phyloP scores from a whole-genome alignment of 768 basidiomycete genomes.

The Terana coerulea region DNA sequence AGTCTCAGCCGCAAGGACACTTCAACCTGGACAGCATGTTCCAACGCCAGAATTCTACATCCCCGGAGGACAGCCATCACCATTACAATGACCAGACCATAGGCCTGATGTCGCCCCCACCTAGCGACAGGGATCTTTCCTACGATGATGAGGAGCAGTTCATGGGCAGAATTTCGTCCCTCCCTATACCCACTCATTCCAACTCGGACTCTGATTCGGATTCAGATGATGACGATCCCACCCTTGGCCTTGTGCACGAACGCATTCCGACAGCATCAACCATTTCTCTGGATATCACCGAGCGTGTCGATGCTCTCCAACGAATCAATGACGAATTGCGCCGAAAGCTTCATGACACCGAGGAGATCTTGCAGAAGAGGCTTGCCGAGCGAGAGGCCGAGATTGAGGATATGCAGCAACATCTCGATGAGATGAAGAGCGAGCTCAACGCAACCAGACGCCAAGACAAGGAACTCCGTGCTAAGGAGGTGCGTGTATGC shows the following conservation, averaged over 20 bases:
- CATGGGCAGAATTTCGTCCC: conserved; percentile 47
- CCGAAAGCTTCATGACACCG: conserved; percentile 71
- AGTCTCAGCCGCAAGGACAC: conserved; percentile 43
- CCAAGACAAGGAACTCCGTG: conserved; percentile 89
- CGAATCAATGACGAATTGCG: conserved; percentile 72
- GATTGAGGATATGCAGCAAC: conserved; percentile 72
- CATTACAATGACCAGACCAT: conserved; percentile 3
- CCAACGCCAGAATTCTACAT: conserved; percentile 32
- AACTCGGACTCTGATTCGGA: conserved; percentile 46
- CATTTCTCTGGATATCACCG: conserved; percentile 67
- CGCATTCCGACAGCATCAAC: conserved; percentile 56
- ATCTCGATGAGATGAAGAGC: conserved; percentile 70
- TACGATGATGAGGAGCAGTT: conserved; percentile 29
- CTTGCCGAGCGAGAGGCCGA: conserved; percentile 78
- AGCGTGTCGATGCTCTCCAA: conserved; percentile 69
- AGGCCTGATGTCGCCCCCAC: conserved; percentile 34
- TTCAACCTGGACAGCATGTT: conserved; percentile 39
- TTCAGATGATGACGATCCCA: conserved; percentile 46
- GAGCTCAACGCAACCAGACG: conserved; percentile 80
- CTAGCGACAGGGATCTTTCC: conserved; percentile 36
- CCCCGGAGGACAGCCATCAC: conserved; percentile 18
- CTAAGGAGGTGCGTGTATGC: conserved; percentile 65
- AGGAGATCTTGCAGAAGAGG: conserved; percentile 57
- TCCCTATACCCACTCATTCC: conserved; percentile 53
- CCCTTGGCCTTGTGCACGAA: conserved; percentile 58